phyloP scores from a whole-genome alignment of 768 basidiomycete species.

The Dioszegia hungarica region DNA sequence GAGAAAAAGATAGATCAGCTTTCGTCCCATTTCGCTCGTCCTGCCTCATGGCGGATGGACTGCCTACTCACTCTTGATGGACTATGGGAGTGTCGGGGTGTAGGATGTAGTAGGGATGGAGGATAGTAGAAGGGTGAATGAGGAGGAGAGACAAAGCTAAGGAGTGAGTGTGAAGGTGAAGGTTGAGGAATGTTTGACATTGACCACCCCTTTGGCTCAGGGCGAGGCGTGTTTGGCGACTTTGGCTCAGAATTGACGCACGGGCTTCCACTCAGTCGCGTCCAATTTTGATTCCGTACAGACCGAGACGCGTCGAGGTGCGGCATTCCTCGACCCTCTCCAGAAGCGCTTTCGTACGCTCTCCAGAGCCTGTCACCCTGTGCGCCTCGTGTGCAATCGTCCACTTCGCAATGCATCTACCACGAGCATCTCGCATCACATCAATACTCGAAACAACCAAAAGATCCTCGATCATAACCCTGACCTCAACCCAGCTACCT shows the following conservation, averaged over 20 bases:
- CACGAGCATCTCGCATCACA: neutral
- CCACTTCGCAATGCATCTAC: neutral
- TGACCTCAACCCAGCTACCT: neutral
- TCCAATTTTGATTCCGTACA: neutral
- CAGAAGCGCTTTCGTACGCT: too few species aligned
- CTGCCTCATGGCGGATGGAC: neutral
- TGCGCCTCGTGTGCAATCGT: too few species aligned
- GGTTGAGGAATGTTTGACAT: neutral
- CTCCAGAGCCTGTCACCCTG: too few species aligned
- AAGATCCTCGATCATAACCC: neutral
- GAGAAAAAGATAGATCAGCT: conserved; percentile 7
- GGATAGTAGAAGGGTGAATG: neutral
- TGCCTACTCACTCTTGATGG: conserved; percentile 2
- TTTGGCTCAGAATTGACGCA: neutral
- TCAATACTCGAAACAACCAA: neutral
- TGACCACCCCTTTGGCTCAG: neutral
- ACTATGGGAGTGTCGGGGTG: neutral
- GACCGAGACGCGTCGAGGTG: neutral
- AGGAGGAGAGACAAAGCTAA: neutral
- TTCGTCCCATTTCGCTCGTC: neutral
- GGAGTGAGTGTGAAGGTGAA: neutral
- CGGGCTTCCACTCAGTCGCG: neutral
- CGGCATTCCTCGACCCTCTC: neutral
- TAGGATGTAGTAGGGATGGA: neutral
- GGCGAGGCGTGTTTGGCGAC: too few species aligned